These are phyloP conservation scores for Leucosporidium yakuticum DNA, from an alignment of 768 basidiomycete species.

Conservation along the genomic window DNA sequence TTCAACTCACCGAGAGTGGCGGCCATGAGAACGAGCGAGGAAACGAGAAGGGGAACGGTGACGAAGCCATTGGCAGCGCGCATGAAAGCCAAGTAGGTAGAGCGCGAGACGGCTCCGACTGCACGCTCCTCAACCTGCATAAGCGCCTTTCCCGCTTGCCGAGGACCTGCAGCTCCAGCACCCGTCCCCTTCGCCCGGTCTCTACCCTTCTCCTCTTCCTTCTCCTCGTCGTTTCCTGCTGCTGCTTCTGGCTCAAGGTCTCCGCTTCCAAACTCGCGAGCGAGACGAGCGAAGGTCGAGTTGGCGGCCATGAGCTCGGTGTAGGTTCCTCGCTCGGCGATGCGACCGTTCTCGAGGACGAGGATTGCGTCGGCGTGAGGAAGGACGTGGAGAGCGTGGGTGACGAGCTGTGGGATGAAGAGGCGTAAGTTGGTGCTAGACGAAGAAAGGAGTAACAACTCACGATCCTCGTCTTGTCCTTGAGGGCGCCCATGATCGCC, in stretches of 20 bases:
- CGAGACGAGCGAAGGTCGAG: conserved; percentile 66
- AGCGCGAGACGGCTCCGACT: conserved; percentile 59
- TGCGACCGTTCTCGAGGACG: conserved; percentile 65
- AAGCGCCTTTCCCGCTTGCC: conserved; percentile 39
- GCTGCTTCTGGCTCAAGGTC: conserved; percentile 44
- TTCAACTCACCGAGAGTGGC: no score
- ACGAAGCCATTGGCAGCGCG: no score
- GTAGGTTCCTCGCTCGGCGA: conserved; percentile 77
- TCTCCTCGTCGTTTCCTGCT: conserved; percentile 41
- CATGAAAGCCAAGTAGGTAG: no score
- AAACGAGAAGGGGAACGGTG: no score
- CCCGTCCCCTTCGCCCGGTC: neutral
- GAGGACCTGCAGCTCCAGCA: neutral
- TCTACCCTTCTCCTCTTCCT: conserved; percentile 36
- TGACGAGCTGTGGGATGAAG: conserved; percentile 54
- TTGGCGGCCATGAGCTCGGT: conserved; percentile 58
- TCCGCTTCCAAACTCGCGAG: conserved; percentile 64
- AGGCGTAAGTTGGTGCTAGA: neutral
- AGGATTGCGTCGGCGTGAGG: conserved; percentile 76
- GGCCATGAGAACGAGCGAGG: no score
- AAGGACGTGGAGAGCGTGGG: conserved; percentile 84
- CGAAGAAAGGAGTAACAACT: neutral
- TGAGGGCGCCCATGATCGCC: conserved; percentile 57
- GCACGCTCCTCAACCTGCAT: conserved; percentile 83
- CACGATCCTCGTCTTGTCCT: conserved; percentile 64